Evolutionary conservation across 441 rosid species (phyloP).

Genomic region (Cnidoscolus chayamansa): DNA sequence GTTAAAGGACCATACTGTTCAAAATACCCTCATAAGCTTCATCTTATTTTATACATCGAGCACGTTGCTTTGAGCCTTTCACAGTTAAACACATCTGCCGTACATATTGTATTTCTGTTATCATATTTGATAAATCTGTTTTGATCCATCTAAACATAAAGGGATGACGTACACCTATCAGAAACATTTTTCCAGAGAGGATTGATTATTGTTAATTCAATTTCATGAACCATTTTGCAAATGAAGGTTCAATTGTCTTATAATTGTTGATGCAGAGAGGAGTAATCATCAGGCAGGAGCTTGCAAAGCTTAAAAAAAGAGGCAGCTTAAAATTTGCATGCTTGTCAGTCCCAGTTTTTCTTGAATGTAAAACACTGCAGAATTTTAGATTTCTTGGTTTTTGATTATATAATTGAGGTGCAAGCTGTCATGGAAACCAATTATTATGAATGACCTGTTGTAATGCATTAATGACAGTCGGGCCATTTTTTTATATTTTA

Average conservation of each 20-base stretch:
- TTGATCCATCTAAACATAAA: not conserved
- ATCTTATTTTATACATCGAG: not conserved
- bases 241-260: not conserved
- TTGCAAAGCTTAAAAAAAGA: slow-evolving; percentile 49
- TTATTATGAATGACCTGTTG: not conserved
- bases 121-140: not conserved
- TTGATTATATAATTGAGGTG: not conserved
- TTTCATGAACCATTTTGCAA: not conserved
- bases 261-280: slow-evolving; percentile 45
- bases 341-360: not conserved
- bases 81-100: not conserved
- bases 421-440: not conserved
- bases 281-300: slow-evolving; percentile 53
- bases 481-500: not conserved
- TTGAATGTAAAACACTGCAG: not conserved
- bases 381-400: not conserved
- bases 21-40: not conserved
- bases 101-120: not conserved
- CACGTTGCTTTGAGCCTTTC: not conserved
- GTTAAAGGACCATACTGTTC: not conserved
- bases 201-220: not conserved
- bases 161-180: too few species aligned
- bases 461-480: not conserved
- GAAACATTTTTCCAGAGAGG: not conserved
- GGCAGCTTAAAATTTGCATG: slow-evolving; percentile 28